These are phyloP conservation scores for Ogataea henricii DNA, from an alignment of 805 yeast genomes.

Conservation along the genomic window DNA sequence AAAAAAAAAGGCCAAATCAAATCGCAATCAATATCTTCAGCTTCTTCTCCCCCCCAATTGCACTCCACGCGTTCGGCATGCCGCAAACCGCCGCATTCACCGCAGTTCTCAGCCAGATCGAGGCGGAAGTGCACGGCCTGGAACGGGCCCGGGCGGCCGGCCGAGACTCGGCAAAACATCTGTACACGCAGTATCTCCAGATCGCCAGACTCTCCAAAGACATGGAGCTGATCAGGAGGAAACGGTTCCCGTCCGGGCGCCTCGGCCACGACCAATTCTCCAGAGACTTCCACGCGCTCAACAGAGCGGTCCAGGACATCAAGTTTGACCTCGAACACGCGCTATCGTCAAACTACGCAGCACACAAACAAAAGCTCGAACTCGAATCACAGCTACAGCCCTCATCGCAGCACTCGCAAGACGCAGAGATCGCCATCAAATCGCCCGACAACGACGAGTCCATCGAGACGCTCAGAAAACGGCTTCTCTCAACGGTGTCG, in stretches of 20 bases:
- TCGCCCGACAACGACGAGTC: slow-evolving; percentile 27
- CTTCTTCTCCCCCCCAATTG: not conserved
- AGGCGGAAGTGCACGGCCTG: slow-evolving; percentile 3
- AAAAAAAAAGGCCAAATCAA: no score
- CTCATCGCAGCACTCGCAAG: not conserved
- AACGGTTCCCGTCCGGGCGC: slow-evolving; percentile 7
- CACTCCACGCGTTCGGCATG: no score
- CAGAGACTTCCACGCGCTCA: slow-evolving; percentile 14
- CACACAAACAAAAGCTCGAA: slow-evolving; percentile 9
- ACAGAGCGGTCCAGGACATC: slow-evolving; percentile 16
- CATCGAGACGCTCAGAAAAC: slow-evolving; percentile 29
- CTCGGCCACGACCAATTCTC: slow-evolving; percentile 3
- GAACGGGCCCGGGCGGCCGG: not conserved
- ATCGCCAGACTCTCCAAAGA: slow-evolving; percentile 15
- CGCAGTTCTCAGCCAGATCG: not conserved
- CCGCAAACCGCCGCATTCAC: not conserved
- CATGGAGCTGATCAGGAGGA: slow-evolving; percentile 20
- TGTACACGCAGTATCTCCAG: slow-evolving; percentile 5
- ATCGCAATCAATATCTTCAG: not conserved
- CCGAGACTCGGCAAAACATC: not conserved
- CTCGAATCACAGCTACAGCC: not conserved
- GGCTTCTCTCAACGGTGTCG: slow-evolving; percentile 28
- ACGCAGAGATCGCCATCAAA: slow-evolving; percentile 1
- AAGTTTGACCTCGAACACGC: slow-evolving; percentile 21
- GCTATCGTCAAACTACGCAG: slow-evolving; percentile 6